phyloP scores from a whole-genome alignment of 2,329 filamentous ascomycete genomes.

The Decorospora gaudefroyi region DNA sequence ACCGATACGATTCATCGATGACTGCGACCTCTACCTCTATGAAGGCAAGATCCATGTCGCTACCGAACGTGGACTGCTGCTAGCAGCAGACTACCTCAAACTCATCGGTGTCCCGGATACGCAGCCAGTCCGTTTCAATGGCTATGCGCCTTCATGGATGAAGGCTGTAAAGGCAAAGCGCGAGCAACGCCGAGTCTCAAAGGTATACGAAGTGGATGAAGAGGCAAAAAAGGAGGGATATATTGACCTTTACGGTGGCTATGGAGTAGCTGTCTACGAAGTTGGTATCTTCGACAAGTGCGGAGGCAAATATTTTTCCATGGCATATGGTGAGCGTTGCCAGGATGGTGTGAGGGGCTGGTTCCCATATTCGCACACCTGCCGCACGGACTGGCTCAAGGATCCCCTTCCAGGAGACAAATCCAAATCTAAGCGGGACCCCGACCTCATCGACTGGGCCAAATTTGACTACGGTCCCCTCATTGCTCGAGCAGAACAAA shows the following conservation, averaged over 20 bases:
- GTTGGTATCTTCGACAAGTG: background rate
- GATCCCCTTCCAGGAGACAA: background rate
- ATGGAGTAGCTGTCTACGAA: background rate
- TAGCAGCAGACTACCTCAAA: slow-evolving; percentile 20
- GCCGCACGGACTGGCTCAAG: slow-evolving; percentile 8
- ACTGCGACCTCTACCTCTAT: slow-evolving; percentile 27
- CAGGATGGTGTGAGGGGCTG: slow-evolving; percentile 8
- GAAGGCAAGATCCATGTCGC: slow-evolving; percentile 21
- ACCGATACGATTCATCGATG: slow-evolving; percentile 10
- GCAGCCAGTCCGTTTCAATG: slow-evolving; percentile 25
- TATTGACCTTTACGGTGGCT: background rate
- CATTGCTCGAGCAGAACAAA: background rate
- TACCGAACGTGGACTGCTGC: slow-evolving; percentile 22
- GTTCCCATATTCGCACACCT: slow-evolving; percentile 9
- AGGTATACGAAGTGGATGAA: background rate
- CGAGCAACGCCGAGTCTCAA: background rate
- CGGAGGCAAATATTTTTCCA: background rate
- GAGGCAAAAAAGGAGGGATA: background rate
- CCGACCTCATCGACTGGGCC: slow-evolving; percentile 3
- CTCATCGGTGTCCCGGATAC: slow-evolving; percentile 20
- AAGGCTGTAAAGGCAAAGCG: slow-evolving; percentile 3
- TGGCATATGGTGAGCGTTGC: slow-evolving; percentile 3
- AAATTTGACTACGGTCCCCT: slow-evolving; percentile 10
- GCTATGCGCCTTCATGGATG: slow-evolving; percentile 22
- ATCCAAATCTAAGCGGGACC: background rate